Evolutionary conservation across 2,329 filamentous ascomycete genomes (phyloP), one percentile per base, ranked within the genome.

Genomic region (Tolypocladium pustulatum): DNA sequence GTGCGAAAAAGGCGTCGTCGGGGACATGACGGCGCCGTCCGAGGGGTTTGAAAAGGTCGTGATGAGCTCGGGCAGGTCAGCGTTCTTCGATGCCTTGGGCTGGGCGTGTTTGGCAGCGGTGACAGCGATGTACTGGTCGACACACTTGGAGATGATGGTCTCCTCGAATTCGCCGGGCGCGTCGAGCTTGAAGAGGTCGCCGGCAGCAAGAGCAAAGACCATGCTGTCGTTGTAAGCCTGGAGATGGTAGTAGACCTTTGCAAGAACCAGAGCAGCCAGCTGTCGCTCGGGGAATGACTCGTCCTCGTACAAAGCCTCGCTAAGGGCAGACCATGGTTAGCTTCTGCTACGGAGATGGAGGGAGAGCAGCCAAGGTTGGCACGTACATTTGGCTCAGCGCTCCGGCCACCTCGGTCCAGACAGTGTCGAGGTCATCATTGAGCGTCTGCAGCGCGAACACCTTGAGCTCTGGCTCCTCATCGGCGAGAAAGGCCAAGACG

Each of bases 171-270:
- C 94, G 74, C 91, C 89, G 57, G 90, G 88, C 58, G 87, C 83
- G 69, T 97, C 90, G 64, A 97, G 84, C 77, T 95, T 90, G 81
- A 99, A 97, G 55, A 96, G 86, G 71, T 97, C 90, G 61, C 94
- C 94, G 30, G 94, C 92, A 60, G 91, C 92, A 53, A 99, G 84
- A 63, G 94, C 94, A 75, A 99, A 97, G 57, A 90, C 89, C 93
- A 99, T 97, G 75, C 93, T 97, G 78, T 99, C 94, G 72, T 97
- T 94, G 79, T 99, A 99, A 73, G 94, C 94, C 76, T 97, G 91
- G 57, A 99, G 86, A 72, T 99, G 94, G 72, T 97, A 99, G 79
- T 97, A 99, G 65, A 97, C 91, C 81, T 99, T 99, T 66, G 94
- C 89, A 51, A 96, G 89, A 58, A 99, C 91, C 55, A 99, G 82